Evolutionary conservation across 2,329 filamentous ascomycete genomes (phyloP).

Genomic region (Cladosporium oxysporum): DNA sequence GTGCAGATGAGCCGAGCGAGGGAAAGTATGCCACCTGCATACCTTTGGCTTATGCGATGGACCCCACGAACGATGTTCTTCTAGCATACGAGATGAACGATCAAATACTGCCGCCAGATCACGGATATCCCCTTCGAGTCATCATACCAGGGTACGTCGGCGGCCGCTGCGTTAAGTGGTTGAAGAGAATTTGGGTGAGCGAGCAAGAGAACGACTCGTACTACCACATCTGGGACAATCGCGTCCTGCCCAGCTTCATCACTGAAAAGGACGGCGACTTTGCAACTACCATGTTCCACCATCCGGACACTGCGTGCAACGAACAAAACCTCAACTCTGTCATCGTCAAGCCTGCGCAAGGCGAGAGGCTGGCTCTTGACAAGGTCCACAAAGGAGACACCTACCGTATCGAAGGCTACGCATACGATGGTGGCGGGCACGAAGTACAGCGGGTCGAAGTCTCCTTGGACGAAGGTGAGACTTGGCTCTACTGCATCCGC

Average conservation of each 20-base stretch:
- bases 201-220: conserved; percentile 45
- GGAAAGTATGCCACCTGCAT: conserved; percentile 53
- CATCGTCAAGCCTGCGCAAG: conserved; percentile 49
- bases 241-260: conserved; percentile 51
- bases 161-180: conserved; percentile 47
- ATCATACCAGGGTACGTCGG: conserved; percentile 48
- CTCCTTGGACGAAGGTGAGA: conserved; percentile 49
- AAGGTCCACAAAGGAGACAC: conserved; percentile 42
- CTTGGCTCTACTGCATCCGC: conserved; percentile 53
- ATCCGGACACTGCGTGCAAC: conserved; percentile 51
- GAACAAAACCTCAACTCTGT: conserved; percentile 54
- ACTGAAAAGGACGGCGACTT: conserved; percentile 52
- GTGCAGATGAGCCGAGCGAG: conserved; percentile 50
- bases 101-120: conserved; percentile 43
- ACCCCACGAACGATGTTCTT: conserved; percentile 51
- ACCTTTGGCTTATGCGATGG: conserved; percentile 52
- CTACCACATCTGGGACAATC: conserved; percentile 55
- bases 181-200: conserved; percentile 43
- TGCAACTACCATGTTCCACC: conserved; percentile 49
- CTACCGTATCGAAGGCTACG: conserved; percentile 51
- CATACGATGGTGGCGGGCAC: conserved; percentile 54
- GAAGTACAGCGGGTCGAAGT: conserved; percentile 54
- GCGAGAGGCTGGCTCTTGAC: conserved; percentile 45
- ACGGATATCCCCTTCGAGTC: conserved; percentile 47
- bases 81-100: conserved; percentile 58